Conservation (phyloP, 164 flowering plant species). For the Stephania cephalantha region DNA sequence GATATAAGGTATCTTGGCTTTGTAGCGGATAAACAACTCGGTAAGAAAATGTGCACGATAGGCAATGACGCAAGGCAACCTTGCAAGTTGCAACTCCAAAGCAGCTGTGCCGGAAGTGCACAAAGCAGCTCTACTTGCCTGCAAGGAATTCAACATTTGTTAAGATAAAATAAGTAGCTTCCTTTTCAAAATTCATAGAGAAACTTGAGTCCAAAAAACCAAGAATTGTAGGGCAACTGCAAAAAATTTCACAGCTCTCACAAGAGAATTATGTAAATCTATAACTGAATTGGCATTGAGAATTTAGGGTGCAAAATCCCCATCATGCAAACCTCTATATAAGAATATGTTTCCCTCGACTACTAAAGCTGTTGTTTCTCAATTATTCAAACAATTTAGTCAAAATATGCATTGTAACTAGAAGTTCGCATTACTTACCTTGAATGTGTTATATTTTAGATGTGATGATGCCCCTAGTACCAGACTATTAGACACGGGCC, state of each 20-base stretch:
- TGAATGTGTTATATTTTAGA: slow-evolving; percentile 64
- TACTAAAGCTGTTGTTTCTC: neutral
- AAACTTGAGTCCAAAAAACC: neutral
- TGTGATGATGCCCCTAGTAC: slow-evolving; percentile 52
- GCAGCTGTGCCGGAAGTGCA: slow-evolving; percentile 93
- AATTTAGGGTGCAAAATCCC: neutral
- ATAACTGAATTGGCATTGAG: neutral
- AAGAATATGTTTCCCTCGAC: neutral
- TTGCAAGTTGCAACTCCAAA: slow-evolving; percentile 85
- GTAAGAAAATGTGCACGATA: slow-evolving; percentile 86
- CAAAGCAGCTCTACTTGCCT: slow-evolving; percentile 86
- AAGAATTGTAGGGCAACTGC: neutral
- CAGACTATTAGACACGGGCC: slow-evolving; percentile 54
- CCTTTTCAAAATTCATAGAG: neutral
- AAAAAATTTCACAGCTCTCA: neutral
- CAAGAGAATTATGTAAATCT: neutral
- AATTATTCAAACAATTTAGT: neutral
- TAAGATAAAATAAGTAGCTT: neutral
- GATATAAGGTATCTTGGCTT: slow-evolving; percentile 67
- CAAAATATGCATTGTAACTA: neutral
- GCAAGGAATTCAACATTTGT: slow-evolving; percentile 21
- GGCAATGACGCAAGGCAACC: slow-evolving; percentile 79
- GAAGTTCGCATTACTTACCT: slow-evolving; percentile 41
- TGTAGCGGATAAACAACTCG: slow-evolving; percentile 63
- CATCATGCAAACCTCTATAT: neutral